Base-by-base conservation (phyloP, 2,329 filamentous ascomycete species). In the Monosporascus sp. region DNA sequence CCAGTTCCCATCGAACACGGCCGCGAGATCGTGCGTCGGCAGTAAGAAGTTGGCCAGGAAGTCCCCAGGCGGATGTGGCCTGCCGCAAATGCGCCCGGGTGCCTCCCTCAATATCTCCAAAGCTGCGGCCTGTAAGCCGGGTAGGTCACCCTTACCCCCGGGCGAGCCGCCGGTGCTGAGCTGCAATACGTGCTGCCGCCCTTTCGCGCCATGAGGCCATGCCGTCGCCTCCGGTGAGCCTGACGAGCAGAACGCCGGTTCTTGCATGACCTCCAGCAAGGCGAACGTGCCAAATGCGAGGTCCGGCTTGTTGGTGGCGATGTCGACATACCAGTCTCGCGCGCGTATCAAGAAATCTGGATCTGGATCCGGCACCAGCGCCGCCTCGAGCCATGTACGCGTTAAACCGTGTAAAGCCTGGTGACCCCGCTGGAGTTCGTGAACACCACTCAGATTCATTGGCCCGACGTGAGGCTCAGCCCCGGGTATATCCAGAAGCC, bases 21-120 rank as follows among this genome's bases (percentile, higher is more conserved):
- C 31, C 3, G 47, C 27, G 2, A 49, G 47, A 26, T 49, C 47
- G 19, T 49, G 47, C 17, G 34, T 49, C 7, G 47, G 47, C 9
- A 49, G 26, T n/a, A 16, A n/a, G 22, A 36, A 49, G 47, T 49
- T 49, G 31, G 47, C 31, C n/a, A 49, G 31, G 31, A 49, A 49
- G 36, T 49, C 47, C 47, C 47, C 47, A 3, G 47, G 31, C 8
- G 47, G 20, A 37, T 49, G 47, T 26, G 17, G 14, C 20, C n/a
- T 19, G 19, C 36, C 20, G 7, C 19, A 24, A 16, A 49, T 49
- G 31, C 27, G 27, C 16, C 26, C 47, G 9, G 47, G 47, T 11
- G 47, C 47, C 19, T 37, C 31, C n/a, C 19, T 19, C n/a, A 49
- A 26, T 14, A 49, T 49, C n/a, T 49, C 47, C n/a, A 49, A 22